Conservation (phyloP, 805 yeast species). For the Myxozyma neglecta region DNA sequence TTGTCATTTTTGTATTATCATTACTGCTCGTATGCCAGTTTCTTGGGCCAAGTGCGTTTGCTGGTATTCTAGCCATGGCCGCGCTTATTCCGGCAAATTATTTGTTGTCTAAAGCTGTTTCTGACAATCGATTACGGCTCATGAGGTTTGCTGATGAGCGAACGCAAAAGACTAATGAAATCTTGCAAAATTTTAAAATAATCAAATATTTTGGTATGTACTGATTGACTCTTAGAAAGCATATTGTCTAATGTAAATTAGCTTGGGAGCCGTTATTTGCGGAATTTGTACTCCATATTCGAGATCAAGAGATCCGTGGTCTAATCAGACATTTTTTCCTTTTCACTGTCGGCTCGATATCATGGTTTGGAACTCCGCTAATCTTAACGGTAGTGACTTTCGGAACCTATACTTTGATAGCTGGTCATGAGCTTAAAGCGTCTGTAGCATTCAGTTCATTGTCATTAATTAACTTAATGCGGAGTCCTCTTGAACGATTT, state of each 20-base stretch:
- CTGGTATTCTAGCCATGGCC: constrained; percentile 9
- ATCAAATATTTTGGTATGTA: constrained; percentile 72
- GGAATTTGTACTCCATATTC: not conserved
- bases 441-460: constrained; percentile 77
- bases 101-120: constrained; percentile 59
- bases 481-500: constrained; percentile 77
- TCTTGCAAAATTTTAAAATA: constrained; percentile 86
- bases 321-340: constrained; percentile 53
- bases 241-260: not conserved
- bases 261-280: not conserved
- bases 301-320: constrained; percentile 72
- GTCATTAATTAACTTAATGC: constrained; percentile 72
- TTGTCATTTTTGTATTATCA: not conserved
- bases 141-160: constrained; percentile 81
- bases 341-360: constrained; percentile 63
- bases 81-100: constrained; percentile 65
- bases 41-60: constrained; percentile 15
- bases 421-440: constrained; percentile 5
- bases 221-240: too few species aligned
- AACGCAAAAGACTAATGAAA: constrained; percentile 87
- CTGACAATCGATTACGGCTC: constrained; percentile 64
- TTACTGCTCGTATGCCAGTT: constrained; percentile 2
- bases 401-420: not conserved
- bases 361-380: constrained; percentile 17
- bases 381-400: constrained; percentile 4